Percentiles rank a stretch among this genome's conserved stretches.
Evolutionary conservation across 1,284 basidiomycete genomes (phyloP).

Genomic region (Waitea zeae): DNA sequence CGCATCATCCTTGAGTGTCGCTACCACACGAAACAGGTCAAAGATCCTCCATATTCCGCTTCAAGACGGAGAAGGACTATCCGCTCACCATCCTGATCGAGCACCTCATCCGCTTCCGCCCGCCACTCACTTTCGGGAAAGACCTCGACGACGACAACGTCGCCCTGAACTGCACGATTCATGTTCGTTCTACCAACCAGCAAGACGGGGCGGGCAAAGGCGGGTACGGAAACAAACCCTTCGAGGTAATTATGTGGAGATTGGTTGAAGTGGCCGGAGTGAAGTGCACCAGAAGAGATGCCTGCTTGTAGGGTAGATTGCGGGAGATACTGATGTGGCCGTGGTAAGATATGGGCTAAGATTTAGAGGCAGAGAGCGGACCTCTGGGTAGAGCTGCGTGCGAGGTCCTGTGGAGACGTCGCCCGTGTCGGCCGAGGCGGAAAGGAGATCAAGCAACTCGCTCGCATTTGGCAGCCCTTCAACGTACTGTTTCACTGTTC

Average conservation of each 20-base stretch:
- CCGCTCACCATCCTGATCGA: constrained; percentile 73
- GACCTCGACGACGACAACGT: constrained; percentile 84
- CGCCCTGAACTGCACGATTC: constrained; percentile 92
- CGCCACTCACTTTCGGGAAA: constrained; percentile 88
- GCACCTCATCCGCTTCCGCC: constrained; percentile 80
- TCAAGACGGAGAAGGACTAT: constrained; percentile 1
- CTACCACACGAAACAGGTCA: constrained; percentile 21
- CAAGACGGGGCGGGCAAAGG: constrained; percentile 66
- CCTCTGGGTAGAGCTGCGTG: constrained; percentile 64
- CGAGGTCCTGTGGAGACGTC: constrained; percentile 41
- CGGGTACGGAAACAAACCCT: constrained; percentile 67
- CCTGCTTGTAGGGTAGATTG: constrained; percentile 64
- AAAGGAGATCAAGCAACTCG: constrained; percentile 66
- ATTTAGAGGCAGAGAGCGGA: constrained; percentile 15
- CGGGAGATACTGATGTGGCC: constrained; percentile 54
- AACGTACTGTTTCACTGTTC: constrained; percentile 61
- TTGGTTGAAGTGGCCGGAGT: constrained; percentile 92
- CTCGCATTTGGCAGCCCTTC: constrained; percentile 47
- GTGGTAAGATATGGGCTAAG: constrained; percentile 1
- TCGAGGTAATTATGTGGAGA: constrained; percentile 95
- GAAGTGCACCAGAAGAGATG: constrained; percentile 68
- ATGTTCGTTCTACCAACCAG: constrained; percentile 84
- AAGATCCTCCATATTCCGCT: background rate
- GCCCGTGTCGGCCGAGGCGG: constrained; percentile 42
- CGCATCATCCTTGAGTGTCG: constrained; percentile 79